Conservation (phyloP, 345 rosid genomes). For the Mallotus nudiflorus region DNA sequence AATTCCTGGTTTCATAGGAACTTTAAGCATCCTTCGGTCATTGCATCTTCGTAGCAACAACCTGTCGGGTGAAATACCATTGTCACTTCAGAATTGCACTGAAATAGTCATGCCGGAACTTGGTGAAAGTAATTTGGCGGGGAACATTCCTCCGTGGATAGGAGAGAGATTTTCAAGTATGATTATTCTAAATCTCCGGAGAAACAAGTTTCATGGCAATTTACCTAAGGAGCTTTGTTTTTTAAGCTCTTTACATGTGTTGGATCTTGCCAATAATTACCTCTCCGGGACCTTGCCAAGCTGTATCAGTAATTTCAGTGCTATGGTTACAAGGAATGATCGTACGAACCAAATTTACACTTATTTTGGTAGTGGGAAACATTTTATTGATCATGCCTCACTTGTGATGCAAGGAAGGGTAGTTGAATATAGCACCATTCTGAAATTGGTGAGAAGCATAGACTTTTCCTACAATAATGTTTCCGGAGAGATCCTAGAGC, state of each 20-base stretch:
- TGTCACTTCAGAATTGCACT: not conserved
- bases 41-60: no score
- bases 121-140: slow-evolving; percentile 3
- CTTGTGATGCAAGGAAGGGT: not conserved
- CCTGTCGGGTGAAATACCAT: no score
- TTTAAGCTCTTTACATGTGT: no score
- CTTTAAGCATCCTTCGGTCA: no score
- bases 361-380: not conserved
- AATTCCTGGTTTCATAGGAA: no score
- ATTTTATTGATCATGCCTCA: not conserved
- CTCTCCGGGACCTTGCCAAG: not conserved
- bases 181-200: not conserved
- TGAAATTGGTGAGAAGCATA: slow-evolving; percentile 6
- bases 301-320: slow-evolving; percentile 3
- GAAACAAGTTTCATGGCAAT: no score
- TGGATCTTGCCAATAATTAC: no score
- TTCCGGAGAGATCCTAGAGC: not conserved
- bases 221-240: no score
- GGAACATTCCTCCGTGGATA: slow-evolving; percentile 9
- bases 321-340: not conserved
- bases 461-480: not conserved
- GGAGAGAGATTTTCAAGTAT: not conserved
- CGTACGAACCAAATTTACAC: not conserved
- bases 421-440: not conserved
- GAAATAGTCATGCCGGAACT: not conserved